Evolutionary conservation across 441 rosid species (phyloP).

Genomic region (Populus hybrid): DNA sequence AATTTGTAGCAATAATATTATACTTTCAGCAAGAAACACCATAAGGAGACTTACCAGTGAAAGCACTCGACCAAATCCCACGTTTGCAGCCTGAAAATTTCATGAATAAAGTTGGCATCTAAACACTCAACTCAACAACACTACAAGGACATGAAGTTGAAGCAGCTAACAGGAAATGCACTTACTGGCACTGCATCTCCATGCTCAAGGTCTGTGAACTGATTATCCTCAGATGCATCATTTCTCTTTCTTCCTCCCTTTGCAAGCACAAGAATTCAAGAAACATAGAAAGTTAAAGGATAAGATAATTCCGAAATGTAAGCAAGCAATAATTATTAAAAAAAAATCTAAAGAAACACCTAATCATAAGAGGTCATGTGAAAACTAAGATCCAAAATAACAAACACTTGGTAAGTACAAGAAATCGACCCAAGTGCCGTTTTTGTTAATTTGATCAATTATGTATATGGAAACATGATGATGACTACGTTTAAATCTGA

Average conservation of each 20-base stretch:
- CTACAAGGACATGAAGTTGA: conserved; percentile 11
- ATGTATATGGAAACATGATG: no score
- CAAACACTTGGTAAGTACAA: neutral
- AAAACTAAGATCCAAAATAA: no score
- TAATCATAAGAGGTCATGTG: neutral
- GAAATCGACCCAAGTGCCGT: no score
- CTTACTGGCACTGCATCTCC: conserved; percentile 34
- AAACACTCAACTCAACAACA: neutral
- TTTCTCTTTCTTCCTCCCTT: neutral
- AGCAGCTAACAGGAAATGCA: conserved; percentile 6
- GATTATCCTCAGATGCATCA: neutral
- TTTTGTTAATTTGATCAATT: no score
- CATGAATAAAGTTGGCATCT: neutral
- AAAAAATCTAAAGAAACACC: no score
- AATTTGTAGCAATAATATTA: neutral
- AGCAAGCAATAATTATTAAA: no score
- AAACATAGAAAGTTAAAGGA: neutral
- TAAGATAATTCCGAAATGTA: neutral
- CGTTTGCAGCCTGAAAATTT: conserved; percentile 67
- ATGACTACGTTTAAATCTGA: neutral
- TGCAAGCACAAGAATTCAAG: neutral
- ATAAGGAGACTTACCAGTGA: conserved; percentile 47
- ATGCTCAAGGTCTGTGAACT: conserved; percentile 43
- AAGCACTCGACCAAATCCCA: conserved; percentile 68
- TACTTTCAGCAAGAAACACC: neutral